These are phyloP conservation scores for Lichenothelia convexa DNA, from an alignment of 495 filamentous ascomycete genomes.

Conservation along the genomic window DNA sequence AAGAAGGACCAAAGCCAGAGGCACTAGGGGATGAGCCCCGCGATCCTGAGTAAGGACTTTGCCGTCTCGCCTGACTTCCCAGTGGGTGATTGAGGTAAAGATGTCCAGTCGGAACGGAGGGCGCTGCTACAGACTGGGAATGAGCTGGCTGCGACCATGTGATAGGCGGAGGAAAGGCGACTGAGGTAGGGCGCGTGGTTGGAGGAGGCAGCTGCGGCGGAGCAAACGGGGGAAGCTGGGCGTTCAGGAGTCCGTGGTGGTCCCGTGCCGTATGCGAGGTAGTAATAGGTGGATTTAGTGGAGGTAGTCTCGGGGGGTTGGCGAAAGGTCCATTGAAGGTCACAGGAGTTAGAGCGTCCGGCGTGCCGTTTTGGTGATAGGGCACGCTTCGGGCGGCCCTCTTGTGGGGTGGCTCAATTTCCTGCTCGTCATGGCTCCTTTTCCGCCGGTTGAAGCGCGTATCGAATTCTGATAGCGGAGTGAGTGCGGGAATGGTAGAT, in stretches of 20 bases:
- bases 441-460: constrained; percentile 34
- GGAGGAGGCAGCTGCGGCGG: constrained; percentile 29
- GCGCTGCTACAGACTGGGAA: constrained; percentile 22
- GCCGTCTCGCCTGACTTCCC: constrained; percentile 18
- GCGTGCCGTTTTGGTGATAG: too few species aligned
- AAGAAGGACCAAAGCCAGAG: constrained; percentile 8
- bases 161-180: constrained; percentile 34
- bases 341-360: too few species aligned
- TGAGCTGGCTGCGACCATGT: constrained; percentile 32
- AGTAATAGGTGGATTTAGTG: constrained; percentile 33
- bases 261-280: too few species aligned
- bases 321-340: too few species aligned
- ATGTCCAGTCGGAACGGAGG: constrained; percentile 32
- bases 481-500: constrained; percentile 33
- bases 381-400: constrained; percentile 25
- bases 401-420: constrained; percentile 50
- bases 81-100: constrained; percentile 26
- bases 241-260: too few species aligned
- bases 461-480: constrained; percentile 27
- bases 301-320: constrained; percentile 34
- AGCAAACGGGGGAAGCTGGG: constrained; percentile 11
- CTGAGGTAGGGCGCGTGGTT: constrained; percentile 36
- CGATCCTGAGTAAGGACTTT: constrained; percentile 20
- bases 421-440: constrained; percentile 48
- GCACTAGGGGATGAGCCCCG: constrained; percentile 18